Percentiles rank a stretch among this genome's conserved stretches.
Evolutionary conservation across 176 grass and related monocot species (phyloP).

Genomic region (Cymbopogon citratus): DNA sequence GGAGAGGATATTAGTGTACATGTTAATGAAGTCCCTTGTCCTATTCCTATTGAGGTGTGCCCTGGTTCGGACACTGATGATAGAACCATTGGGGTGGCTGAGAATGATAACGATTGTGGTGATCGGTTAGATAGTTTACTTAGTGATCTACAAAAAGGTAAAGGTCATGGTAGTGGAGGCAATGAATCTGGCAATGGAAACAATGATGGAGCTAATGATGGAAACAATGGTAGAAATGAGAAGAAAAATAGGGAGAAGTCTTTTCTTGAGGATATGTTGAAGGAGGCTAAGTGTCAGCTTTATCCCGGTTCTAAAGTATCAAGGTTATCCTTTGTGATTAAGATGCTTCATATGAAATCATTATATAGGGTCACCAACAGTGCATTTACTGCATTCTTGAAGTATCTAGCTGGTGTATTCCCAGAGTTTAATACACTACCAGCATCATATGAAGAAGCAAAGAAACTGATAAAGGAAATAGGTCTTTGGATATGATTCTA

Average conservation of each 20-base stretch:
- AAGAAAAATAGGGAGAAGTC: neutral
- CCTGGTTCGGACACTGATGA: too few relatives aligned
- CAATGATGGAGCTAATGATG: too few relatives aligned
- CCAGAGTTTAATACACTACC: neutral
- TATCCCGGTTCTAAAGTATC: neutral
- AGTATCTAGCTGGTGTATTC: neutral
- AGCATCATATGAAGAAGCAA: neutral
- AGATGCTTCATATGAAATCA: neutral
- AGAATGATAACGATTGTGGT: too few relatives aligned
- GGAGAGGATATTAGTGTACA: too few relatives aligned
- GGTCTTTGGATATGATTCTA: neutral
- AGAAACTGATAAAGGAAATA: neutral
- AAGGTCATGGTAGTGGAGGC: too few relatives aligned
- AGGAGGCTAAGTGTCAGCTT: neutral
- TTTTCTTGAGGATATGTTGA: neutral
- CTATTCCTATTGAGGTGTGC: too few relatives aligned
- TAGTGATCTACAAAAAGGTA: too few relatives aligned
- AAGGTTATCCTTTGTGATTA: neutral
- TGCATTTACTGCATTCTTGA: neutral
- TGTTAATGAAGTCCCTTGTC: too few relatives aligned
- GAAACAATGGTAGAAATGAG: too few relatives aligned
- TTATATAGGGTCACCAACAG: neutral
- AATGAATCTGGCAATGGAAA: too few relatives aligned
- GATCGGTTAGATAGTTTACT: too few relatives aligned
- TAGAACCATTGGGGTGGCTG: too few relatives aligned